Conservation (phyloP, 2,329 filamentous ascomycete genomes). For the Botrytis byssoidea region DNA sequence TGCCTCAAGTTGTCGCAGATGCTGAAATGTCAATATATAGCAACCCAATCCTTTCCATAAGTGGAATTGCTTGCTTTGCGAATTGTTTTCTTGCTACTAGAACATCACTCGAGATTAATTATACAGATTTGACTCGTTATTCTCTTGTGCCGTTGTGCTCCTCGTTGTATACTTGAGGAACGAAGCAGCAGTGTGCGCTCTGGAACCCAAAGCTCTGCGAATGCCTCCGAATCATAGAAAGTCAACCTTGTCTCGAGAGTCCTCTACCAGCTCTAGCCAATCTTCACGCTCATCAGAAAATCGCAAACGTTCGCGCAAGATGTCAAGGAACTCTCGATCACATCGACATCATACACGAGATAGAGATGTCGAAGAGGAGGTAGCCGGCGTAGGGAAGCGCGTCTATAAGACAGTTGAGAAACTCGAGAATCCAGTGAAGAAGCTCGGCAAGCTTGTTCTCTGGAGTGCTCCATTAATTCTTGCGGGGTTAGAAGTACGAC, state of each 20-base stretch:
- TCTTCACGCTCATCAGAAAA: conserved; percentile 2
- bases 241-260: conserved; percentile 2
- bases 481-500: conserved; percentile 15
- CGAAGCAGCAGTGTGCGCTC: not conserved
- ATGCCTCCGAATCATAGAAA: conserved; percentile 10
- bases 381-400: not conserved
- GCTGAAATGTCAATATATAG: not conserved
- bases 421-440: conserved; percentile 19
- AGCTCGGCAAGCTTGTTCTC: conserved; percentile 16
- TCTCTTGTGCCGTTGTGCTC: not conserved
- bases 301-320: not conserved
- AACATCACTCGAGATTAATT: not conserved
- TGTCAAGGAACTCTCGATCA: not conserved
- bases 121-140: not conserved
- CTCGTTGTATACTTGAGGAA: not conserved
- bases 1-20: conserved; percentile 7
- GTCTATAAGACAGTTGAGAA: conserved; percentile 12
- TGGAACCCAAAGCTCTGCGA: not conserved
- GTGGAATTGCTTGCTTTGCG: not conserved
- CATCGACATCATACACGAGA: not conserved
- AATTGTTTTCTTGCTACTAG: not conserved
- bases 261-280: conserved; percentile 1
- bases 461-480: conserved; percentile 16
- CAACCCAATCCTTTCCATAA: not conserved
- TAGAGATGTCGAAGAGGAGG: not conserved